phyloP scores from a whole-genome alignment of 2,329 filamentous ascomycete species.

The Fusarium sp. region DNA sequence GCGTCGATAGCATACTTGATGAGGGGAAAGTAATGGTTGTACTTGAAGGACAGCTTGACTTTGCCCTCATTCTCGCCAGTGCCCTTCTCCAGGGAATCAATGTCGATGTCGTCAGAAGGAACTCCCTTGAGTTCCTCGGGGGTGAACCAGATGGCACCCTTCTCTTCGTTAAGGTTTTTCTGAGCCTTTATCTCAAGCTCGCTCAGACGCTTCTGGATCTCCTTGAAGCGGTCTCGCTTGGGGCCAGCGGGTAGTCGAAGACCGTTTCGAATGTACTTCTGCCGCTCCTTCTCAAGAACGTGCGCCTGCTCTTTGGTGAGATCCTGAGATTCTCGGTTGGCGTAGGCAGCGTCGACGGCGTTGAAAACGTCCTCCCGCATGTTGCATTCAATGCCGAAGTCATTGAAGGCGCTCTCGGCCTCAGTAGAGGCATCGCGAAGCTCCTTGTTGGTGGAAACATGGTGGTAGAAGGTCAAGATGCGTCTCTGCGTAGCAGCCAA shows the following conservation, averaged over 20 bases:
- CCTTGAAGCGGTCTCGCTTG: constrained; percentile 83
- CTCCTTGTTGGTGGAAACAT: constrained; percentile 74
- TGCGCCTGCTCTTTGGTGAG: constrained; percentile 76
- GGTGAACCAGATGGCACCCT: constrained; percentile 83
- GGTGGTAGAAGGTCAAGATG: constrained; percentile 83
- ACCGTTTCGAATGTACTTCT: constrained; percentile 81
- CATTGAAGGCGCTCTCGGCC: constrained; percentile 79
- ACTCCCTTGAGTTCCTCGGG: constrained; percentile 79
- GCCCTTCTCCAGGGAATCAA: constrained; percentile 75
- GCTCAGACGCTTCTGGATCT: constrained; percentile 83
- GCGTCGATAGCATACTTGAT: constrained; percentile 80
- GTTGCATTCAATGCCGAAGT: constrained; percentile 79
- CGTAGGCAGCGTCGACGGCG: constrained; percentile 68
- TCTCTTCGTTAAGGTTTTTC: constrained; percentile 86
- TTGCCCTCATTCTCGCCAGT: constrained; percentile 78
- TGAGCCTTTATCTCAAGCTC: constrained; percentile 79
- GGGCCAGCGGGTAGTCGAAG: constrained; percentile 75
- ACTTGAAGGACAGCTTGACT: constrained; percentile 82
- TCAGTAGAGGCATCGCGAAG: constrained; percentile 81
- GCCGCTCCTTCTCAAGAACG: constrained; percentile 81
- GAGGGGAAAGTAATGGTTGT: constrained; percentile 81
- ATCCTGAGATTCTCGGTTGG: constrained; percentile 60
- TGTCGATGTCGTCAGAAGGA: constrained; percentile 73
- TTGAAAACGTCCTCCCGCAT: constrained; percentile 87
- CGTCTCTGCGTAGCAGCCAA: constrained; percentile 65